phyloP scores from a whole-genome alignment of 805 yeast genomes.

The Candida ulmi region DNA sequence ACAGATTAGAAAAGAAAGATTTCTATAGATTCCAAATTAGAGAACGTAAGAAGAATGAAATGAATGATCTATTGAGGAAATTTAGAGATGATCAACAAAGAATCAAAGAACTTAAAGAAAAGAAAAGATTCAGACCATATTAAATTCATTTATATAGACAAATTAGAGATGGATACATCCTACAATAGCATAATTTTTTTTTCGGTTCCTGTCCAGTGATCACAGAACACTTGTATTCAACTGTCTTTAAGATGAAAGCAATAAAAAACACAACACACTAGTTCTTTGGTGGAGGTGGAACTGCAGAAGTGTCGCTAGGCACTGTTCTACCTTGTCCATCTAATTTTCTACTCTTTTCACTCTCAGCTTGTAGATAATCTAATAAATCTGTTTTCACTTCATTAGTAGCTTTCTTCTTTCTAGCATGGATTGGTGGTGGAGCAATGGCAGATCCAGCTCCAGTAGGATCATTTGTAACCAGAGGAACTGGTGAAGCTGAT shows the following conservation, averaged over 20 bases:
- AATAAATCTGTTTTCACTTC: conserved; percentile 24
- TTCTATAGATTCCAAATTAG: conserved; percentile 95
- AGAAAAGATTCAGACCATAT: conserved; percentile 82
- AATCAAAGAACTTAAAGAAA: conserved; percentile 71
- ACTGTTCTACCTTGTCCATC: conserved; percentile 27
- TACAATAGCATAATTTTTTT: not conserved
- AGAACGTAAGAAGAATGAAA: conserved; percentile 86
- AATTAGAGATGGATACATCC: not conserved
- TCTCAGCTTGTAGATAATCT: conserved; percentile 36
- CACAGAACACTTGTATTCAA: too few relatives aligned
- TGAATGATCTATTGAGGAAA: conserved; percentile 77
- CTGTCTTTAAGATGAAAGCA: too few relatives aligned
- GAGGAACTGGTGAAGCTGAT: not conserved
- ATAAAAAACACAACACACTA: too few relatives aligned
- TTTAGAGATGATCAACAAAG: conserved; percentile 90
- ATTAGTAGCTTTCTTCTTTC: conserved; percentile 19
- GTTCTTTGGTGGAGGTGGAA: conserved; percentile 34
- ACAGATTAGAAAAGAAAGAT: conserved; percentile 77
- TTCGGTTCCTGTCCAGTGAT: not conserved
- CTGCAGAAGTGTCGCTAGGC: conserved; percentile 9
- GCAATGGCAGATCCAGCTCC: conserved; percentile 2
- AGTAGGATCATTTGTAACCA: not conserved
- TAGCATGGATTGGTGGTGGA: conserved; percentile 22
- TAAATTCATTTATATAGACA: conserved; percentile 27
- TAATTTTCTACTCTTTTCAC: conserved; percentile 32